A percentile compares a stretch with the other conserved stretches of the same genome.
phyloP scores from a whole-genome alignment of 768 basidiomycete genomes.

The Russula dissimulans region DNA sequence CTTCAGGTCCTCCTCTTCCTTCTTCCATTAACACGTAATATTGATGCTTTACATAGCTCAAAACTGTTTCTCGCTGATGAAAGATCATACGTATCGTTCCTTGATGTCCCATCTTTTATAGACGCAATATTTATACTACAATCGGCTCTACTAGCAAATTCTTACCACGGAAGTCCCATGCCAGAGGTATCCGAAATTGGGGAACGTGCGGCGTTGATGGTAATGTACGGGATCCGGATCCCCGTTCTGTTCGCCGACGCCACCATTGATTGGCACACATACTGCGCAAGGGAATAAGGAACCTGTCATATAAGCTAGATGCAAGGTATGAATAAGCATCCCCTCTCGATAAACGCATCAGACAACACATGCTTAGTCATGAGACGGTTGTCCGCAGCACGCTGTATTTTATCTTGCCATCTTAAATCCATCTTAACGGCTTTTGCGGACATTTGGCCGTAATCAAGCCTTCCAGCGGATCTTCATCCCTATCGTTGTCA shows the following conservation, averaged over 20 bases:
- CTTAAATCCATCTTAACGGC: neutral
- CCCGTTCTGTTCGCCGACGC: neutral
- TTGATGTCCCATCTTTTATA: slow-evolving; percentile 1
- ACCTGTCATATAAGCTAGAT: neutral
- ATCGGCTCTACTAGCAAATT: neutral
- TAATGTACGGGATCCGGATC: neutral
- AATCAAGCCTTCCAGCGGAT: too few species aligned
- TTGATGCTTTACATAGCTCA: slow-evolving; percentile 8
- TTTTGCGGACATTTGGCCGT: neutral
- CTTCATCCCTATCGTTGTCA: neutral
- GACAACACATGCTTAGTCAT: neutral
- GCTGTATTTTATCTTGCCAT: too few species aligned
- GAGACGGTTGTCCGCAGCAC: neutral
- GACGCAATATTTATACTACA: neutral
- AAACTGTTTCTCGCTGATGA: slow-evolving; percentile 8
- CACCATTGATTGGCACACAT: neutral
- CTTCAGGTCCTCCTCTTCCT: slow-evolving; percentile 52
- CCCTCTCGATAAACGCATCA: too few species aligned
- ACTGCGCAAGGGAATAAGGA: neutral
- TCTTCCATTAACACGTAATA: neutral
- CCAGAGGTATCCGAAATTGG: too few species aligned
- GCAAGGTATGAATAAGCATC: neutral
- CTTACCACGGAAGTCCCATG: too few species aligned
- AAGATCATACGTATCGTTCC: neutral
- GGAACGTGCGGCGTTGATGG: neutral